These are phyloP conservation scores for Thuja plicata DNA, from an alignment of 83 land plant genomes.

Conservation along the genomic window DNA sequence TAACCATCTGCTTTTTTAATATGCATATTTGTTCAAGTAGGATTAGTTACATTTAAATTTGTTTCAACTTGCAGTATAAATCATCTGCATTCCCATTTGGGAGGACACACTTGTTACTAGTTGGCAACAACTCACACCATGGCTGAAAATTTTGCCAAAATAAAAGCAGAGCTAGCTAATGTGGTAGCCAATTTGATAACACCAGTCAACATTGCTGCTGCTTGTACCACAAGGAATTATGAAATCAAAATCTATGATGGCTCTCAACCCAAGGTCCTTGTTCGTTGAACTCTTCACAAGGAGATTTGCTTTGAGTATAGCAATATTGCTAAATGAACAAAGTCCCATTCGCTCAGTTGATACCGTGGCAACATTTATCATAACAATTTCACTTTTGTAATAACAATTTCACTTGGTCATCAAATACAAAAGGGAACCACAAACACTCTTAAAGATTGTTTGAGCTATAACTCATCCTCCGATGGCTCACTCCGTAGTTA, in stretches of 20 bases:
- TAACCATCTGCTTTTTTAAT: too few relatives aligned
- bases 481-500: too few relatives aligned
- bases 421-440: too few relatives aligned
- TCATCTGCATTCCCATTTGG: neutral
- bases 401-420: too few relatives aligned
- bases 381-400: too few relatives aligned
- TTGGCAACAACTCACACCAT: neutral
- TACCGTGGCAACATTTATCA: too few relatives aligned
- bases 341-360: too few relatives aligned
- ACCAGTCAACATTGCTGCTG: neutral
- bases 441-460: too few relatives aligned
- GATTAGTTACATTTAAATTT: neutral
- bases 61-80: neutral
- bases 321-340: too few relatives aligned
- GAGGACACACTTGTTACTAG: neutral
- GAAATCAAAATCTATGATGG: neutral
- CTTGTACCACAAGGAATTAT: neutral
- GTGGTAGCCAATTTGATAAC: neutral
- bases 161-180: neutral
- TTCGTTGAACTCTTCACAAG: neutral
- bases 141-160: neutral
- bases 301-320: neutral
- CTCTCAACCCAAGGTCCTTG: neutral
- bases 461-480: too few relatives aligned
- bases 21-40: neutral